A percentile compares a stretch with the other conserved stretches of the same genome.
Conservation (phyloP, 495 filamentous ascomycete genomes). For the Echria macrotheca region DNA sequence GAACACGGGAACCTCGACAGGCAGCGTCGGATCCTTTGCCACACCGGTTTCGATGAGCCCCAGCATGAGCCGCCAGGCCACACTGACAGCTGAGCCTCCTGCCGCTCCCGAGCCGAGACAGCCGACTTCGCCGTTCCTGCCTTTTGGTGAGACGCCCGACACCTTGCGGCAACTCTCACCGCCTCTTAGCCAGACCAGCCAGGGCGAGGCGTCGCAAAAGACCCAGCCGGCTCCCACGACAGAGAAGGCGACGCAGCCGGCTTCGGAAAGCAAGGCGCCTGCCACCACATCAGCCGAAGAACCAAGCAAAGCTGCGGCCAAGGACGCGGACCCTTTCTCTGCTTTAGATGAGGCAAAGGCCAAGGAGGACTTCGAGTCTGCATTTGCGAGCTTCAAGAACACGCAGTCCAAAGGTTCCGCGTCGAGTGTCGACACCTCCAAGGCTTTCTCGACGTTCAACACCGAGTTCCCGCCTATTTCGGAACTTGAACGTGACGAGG, state of each 20-base stretch:
- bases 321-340: slow-evolving; percentile 48
- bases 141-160: slow-evolving; percentile 58
- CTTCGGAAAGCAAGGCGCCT: slow-evolving; percentile 24
- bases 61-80: slow-evolving; percentile 43
- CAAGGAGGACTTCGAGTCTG: slow-evolving; percentile 73
- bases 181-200: slow-evolving; percentile 70
- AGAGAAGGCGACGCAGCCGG: slow-evolving; percentile 25
- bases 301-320: slow-evolving; percentile 13
- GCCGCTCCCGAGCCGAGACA: slow-evolving; percentile 63
- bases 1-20: slow-evolving; percentile 45
- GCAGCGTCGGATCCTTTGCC: slow-evolving; percentile 47
- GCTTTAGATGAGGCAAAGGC: slow-evolving; percentile 50
- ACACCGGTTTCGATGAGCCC: slow-evolving; percentile 53
- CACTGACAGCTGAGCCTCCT: slow-evolving; percentile 47
- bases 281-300: slow-evolving; percentile 15
- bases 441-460: slow-evolving; percentile 43
- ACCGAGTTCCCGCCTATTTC: slow-evolving; percentile 92
- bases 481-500: slow-evolving; percentile 73
- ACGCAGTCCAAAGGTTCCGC: slow-evolving; percentile 21
- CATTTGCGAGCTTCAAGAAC: slow-evolving; percentile 58
- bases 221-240: slow-evolving; percentile 26
- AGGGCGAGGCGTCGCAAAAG: slow-evolving; percentile 59
- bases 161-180: slow-evolving; percentile 78
- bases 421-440: slow-evolving; percentile 25
- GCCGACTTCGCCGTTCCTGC: slow-evolving; percentile 64